Percentiles rank a stretch among this genome's conserved stretches.
Conservation (phyloP, 352 stramenopile genomes). For the Globisporangium mamillatum region DNA sequence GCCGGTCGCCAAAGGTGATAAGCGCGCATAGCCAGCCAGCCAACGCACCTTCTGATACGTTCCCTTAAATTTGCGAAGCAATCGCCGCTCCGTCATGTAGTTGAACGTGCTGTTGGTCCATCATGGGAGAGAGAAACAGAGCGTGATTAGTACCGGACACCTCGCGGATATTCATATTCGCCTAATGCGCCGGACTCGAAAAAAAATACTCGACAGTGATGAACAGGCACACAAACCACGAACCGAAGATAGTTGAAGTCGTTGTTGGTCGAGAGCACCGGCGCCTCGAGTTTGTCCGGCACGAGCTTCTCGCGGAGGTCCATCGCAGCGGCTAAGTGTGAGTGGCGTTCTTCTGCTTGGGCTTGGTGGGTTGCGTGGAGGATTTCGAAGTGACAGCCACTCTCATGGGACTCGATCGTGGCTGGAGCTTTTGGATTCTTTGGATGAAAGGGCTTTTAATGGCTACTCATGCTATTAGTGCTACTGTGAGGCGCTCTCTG, state of each 20-base stretch:
- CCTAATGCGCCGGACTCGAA: not conserved
- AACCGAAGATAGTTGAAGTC: constrained; percentile 21
- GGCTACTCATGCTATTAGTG: too few species aligned
- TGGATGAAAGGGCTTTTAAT: too few species aligned
- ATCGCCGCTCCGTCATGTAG: constrained; percentile 22
- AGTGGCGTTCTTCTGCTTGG: not conserved
- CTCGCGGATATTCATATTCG: not conserved
- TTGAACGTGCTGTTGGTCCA: constrained; percentile 15
- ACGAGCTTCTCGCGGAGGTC: constrained; percentile 19
- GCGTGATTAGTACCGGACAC: not conserved
- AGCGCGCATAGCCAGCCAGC: not conserved
- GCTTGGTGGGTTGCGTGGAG: not conserved
- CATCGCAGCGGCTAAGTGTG: constrained; percentile 7
- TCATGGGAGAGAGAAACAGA: not conserved
- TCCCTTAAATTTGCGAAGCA: constrained; percentile 21
- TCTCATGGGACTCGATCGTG: too few species aligned
- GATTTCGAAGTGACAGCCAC: not conserved
- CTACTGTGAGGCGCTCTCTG: not conserved
- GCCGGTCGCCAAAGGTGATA: not conserved
- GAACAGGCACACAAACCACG: constrained; percentile 1
- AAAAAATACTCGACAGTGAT: not conserved
- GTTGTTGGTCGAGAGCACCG: constrained; percentile 1
- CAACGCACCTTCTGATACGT: constrained; percentile 20
- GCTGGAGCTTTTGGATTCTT: too few species aligned
- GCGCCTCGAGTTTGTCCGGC: constrained; percentile 1